Evolutionary conservation across 2,329 filamentous ascomycete genomes (phyloP).

Genomic region (Pseudogymnoascus pannorum): DNA sequence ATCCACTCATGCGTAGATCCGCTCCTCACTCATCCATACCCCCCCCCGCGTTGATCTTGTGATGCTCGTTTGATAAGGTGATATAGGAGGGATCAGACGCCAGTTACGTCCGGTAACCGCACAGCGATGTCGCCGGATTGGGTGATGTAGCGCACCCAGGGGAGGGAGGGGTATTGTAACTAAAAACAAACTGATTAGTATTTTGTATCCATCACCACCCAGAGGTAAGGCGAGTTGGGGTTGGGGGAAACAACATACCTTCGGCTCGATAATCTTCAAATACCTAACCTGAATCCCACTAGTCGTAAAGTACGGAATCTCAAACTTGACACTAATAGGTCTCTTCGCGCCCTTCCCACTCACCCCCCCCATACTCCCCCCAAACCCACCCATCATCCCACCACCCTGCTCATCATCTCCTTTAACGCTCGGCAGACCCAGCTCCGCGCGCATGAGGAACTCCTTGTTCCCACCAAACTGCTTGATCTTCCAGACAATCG

Average conservation of each 20-base stretch:
- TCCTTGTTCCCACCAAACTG: constrained; percentile 98
- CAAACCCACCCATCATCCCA: constrained; percentile 96
- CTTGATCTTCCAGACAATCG: constrained; percentile 99
- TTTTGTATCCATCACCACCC: background rate
- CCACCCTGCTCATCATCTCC: constrained; percentile 93
- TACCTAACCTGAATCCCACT: constrained; percentile 98
- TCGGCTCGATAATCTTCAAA: constrained; percentile 97
- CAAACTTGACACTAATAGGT: constrained; percentile 98
- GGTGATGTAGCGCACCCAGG: constrained; percentile 98
- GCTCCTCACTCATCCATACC: background rate
- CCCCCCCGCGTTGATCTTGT: too few relatives aligned
- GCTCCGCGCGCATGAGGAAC: constrained; percentile 95
- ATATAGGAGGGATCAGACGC: background rate
- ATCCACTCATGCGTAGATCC: background rate
- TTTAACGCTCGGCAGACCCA: constrained; percentile 87
- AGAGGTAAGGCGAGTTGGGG: too few relatives aligned
- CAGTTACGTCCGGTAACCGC: constrained; percentile 65
- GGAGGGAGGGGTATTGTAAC: constrained; percentile 96
- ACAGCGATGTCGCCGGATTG: constrained; percentile 97
- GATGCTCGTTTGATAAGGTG: too few relatives aligned
- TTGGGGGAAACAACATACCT: constrained; percentile 55
- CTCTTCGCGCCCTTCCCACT: constrained; percentile 84
- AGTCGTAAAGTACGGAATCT: constrained; percentile 99
- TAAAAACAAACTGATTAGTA: constrained; percentile 31
- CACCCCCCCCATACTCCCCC: constrained; percentile 91